Percentiles rank a stretch among this genome's conserved stretches.
phyloP scores from a whole-genome alignment of 257 asterid species.

The Solanum habrochaites region DNA sequence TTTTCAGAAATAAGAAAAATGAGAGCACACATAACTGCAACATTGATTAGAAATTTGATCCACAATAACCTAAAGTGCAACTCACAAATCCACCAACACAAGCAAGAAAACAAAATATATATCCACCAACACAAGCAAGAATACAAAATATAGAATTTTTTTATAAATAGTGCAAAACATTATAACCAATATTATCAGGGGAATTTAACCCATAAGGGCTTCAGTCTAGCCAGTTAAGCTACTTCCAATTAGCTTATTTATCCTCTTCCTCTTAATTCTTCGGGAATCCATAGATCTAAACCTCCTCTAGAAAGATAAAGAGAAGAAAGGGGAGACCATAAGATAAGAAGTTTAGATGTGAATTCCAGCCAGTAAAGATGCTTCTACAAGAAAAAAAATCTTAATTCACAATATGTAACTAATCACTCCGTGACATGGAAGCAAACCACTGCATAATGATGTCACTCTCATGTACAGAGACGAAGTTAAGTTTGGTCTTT shows the following conservation, averaged over 20 bases:
- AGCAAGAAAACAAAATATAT: neutral
- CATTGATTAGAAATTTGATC: neutral
- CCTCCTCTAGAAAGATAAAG: neutral
- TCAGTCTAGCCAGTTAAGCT: neutral
- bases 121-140: neutral
- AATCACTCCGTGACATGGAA: neutral
- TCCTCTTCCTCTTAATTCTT: neutral
- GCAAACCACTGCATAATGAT: neutral
- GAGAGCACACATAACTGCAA: neutral
- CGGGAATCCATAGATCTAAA: neutral
- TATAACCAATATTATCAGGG: neutral
- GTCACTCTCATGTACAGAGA: neutral
- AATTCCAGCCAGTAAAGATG: neutral
- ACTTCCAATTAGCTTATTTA: neutral
- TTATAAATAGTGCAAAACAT: neutral
- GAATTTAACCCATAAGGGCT: neutral
- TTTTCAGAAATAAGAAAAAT: neutral
- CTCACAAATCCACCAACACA: neutral
- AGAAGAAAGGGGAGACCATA: neutral
- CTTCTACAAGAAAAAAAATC: neutral
- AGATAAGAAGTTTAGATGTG: neutral
- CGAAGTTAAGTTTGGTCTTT: neutral
- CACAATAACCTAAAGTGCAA: neutral
- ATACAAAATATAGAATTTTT: neutral
- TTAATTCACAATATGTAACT: neutral